Percentiles rank a stretch among this genome's conserved stretches.
Conservation (phyloP, 139 green algal species). For the Choricystis sp. region DNA sequence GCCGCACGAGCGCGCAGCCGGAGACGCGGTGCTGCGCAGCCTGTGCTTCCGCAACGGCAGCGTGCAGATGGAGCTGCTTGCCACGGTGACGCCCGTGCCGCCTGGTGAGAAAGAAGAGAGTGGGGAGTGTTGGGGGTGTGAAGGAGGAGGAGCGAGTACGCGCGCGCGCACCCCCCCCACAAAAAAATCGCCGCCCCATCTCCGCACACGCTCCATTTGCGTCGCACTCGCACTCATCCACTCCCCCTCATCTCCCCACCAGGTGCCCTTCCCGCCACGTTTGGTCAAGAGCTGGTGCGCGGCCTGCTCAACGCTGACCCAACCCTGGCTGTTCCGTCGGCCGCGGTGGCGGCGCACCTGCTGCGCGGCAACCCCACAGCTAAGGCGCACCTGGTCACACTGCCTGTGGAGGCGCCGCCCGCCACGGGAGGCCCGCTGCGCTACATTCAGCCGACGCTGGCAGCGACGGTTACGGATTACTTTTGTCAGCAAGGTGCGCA, state of each 20-base stretch:
- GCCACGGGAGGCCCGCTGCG: no score
- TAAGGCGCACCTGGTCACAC: slow-evolving; percentile 19
- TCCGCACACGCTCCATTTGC: neutral
- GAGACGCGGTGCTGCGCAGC: neutral
- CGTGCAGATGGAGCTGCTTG: slow-evolving; percentile 16
- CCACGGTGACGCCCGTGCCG: neutral
- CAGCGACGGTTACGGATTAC: no score
- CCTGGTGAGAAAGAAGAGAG: neutral
- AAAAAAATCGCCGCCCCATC: neutral
- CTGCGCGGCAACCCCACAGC: slow-evolving; percentile 12
- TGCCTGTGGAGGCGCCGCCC: slow-evolving; percentile 10
- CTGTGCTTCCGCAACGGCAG: slow-evolving; percentile 3
- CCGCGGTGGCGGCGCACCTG: slow-evolving; percentile 18
- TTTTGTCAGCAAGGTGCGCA: no score
- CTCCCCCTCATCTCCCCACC: neutral
- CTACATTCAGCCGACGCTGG: no score
- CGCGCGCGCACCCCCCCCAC: neutral
- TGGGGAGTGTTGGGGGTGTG: slow-evolving; percentile 2
- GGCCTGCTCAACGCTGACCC: slow-evolving; percentile 8
- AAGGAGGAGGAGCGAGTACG: slow-evolving; percentile 5
- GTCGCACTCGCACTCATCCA: neutral
- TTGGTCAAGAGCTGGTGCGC: slow-evolving; percentile 19
- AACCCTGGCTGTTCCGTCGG: neutral
- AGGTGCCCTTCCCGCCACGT: slow-evolving; percentile 2
- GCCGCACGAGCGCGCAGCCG: slow-evolving; percentile 3